Percentiles rank a stretch among this genome's conserved stretches.
These are phyloP conservation scores for Sarocladiaceae sp. DNA, from an alignment of 2,329 filamentous ascomycete genomes.

Conservation along the genomic window DNA sequence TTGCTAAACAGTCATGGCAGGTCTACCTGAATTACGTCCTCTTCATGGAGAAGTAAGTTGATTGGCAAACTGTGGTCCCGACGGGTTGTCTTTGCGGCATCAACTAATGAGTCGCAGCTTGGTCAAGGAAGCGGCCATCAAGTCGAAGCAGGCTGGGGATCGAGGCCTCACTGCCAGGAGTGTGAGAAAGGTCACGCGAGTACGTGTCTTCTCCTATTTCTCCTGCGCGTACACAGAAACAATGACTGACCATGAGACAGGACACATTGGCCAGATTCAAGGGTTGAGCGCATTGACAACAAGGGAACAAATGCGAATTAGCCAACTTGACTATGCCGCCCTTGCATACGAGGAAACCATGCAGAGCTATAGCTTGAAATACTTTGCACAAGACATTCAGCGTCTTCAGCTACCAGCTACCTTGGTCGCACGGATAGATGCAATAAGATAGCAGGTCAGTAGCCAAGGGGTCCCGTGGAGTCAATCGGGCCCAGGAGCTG, in stretches of 20 bases:
- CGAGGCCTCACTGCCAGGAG: conserved; percentile 67
- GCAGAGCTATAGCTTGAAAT: no score
- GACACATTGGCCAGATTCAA: conserved; percentile 63
- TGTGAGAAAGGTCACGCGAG: conserved; percentile 70
- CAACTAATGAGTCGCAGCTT: conserved; percentile 42
- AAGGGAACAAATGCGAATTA: not conserved
- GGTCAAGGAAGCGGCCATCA: conserved; percentile 72
- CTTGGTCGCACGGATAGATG: no score
- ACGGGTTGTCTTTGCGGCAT: not conserved
- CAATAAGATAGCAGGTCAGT: no score
- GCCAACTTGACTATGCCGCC: no score
- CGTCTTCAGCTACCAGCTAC: no score
- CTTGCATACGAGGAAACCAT: no score
- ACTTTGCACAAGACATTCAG: no score
- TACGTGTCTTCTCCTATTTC: conserved; percentile 34
- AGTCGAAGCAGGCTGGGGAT: conserved; percentile 68
- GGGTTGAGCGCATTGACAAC: conserved; percentile 39
- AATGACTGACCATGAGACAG: no score
- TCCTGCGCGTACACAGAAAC: not conserved
- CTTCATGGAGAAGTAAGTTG: conserved; percentile 61
- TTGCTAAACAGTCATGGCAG: conserved; percentile 36
- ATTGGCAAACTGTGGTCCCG: not conserved
- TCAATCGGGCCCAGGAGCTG: conserved; percentile 1
- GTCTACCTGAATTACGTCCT: conserved; percentile 80
- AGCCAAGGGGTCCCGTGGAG: not conserved